These are phyloP conservation scores for Metschnikowia bowlesiae DNA, from an alignment of 805 yeast species.

Conservation along the genomic window DNA sequence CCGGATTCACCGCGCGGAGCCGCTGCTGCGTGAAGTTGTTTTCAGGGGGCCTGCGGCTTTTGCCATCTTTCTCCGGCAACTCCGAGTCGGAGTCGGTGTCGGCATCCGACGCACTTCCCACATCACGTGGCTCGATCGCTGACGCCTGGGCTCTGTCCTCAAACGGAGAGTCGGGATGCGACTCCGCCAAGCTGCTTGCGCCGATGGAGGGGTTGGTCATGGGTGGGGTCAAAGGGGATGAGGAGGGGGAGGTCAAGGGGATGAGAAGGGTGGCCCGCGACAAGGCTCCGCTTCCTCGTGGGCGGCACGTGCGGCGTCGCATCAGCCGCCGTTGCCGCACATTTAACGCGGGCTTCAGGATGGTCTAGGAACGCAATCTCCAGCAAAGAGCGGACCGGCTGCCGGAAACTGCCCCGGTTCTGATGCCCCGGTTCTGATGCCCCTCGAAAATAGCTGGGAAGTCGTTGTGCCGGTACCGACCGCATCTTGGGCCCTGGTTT, in stretches of 20 bases:
- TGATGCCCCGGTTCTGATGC: too few relatives aligned
- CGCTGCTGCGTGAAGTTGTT: constrained; percentile 55
- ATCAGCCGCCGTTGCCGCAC: too few relatives aligned
- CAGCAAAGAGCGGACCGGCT: too few relatives aligned
- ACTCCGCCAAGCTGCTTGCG: neutral
- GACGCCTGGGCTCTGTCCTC: constrained; percentile 10
- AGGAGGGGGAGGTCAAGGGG: neutral
- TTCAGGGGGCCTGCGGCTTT: constrained; percentile 61
- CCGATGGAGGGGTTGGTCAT: neutral
- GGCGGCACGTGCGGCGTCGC: too few relatives aligned
- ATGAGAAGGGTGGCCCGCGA: neutral
- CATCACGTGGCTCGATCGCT: neutral
- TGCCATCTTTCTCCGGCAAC: constrained; percentile 34
- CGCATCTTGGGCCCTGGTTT: too few relatives aligned
- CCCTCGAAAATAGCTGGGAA: too few relatives aligned
- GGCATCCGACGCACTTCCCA: constrained; percentile 17
- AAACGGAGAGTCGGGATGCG: constrained; percentile 12
- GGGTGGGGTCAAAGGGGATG: neutral
- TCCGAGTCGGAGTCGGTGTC: constrained; percentile 40
- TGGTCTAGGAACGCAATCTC: too few relatives aligned
- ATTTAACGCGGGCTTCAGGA: too few relatives aligned
- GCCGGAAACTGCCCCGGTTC: too few relatives aligned
- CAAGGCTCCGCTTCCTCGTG: neutral
- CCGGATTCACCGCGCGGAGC: constrained; percentile 46
- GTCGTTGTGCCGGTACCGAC: too few relatives aligned